Evolutionary conservation across 2,329 filamentous ascomycete genomes (phyloP), one percentile per base, ranked within the genome.

Genomic region (Talaromyces rugulosus): DNA sequence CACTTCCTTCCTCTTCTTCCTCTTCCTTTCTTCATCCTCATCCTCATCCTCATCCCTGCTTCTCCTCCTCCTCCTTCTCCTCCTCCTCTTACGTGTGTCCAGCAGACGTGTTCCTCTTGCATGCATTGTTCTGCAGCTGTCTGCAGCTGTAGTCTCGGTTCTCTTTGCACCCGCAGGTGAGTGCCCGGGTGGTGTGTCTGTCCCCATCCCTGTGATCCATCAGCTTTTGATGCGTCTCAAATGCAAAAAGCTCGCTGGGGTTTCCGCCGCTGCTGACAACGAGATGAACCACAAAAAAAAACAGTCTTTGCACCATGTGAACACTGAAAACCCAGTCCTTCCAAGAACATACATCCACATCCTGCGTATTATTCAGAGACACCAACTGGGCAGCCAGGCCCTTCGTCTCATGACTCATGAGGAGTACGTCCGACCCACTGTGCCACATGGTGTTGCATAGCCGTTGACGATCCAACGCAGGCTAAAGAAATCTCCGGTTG

Each of bases 381-480:
- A 47, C 23, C 44, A 23, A 47, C 9, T 5, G 44, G 44, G 44
- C n/a, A 47, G 7, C 23, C 18, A 27, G 44, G 44, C n/a, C 23
- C 44, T n/a, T 27, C 8, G 44, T 47, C 44, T 47, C 44, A 47
- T 47, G 44, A 47, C 44, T 47, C n/a, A 47, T 4, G 44, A 47
- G 18, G 44, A n/a, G 50, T 53, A 53, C 23, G 50, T 4, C 50
- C 50, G 27, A 53, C 50, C 54, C 54, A 56, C 54, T 8, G 34
- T 56, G 54, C 54, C 54, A 56, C 54, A 56, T 56, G 54, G 54
- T 36, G 54, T 56, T 56, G 54, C 54, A 56, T 56, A n/a, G 54
- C 54, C 54, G 54, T 56, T 56, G 31, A 33, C 31, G 54, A 56
- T 56, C 54, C 27, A 36, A 56, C 31, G 34, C 33, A 34, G 28